Base-by-base conservation (phyloP, 108 stramenopile genomes). In the Fistulifera solaris region DNA sequence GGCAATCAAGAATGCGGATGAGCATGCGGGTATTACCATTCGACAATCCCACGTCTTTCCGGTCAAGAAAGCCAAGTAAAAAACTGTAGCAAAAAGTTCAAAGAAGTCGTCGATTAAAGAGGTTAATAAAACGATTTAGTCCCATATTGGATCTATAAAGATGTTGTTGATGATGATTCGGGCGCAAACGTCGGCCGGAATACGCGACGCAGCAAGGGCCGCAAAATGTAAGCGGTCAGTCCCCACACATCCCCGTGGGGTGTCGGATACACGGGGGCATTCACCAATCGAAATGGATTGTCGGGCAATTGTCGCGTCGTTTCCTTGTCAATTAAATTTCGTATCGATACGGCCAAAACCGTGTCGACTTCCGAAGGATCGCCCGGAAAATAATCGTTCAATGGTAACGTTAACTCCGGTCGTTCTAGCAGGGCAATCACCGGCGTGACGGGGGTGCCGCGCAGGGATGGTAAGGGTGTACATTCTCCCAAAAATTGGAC, bases 391-490 rank as follows among this genome's bases (percentile, higher is more conserved):
- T 17, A 67, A 39, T 17, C 17, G 8, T 16, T 59, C 35, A 55
- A 64, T 61, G 50, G 50, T 22, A 22, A 16, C 3, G 48, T 50
- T 56, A 28, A 6, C 3, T 31, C 57, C 27, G 17, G 52, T 6
- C 12, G 7, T 17, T 18, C 63, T 38, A 83, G 54, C 25, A 65
- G 62, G 4, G 61, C 88, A 10, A 90, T 57, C 0, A 90, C 61
- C 19, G 88, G 84, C 19, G 84, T 86, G 8, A 90, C 84, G 24
- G 80, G 80, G n/a, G 63, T 71, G 0, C 82, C 82, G 5, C 51
- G 58, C 46, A 82, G 63, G 7, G 73, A 75, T 0, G 84, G 84
- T 16, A 90, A 57, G 10, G 75, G 55, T 28, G 73, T 68, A 14
- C 80, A 71, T 48, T 60, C 56, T 43, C 83, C 87, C 31, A 35